phyloP scores from a whole-genome alignment of 2,329 filamentous ascomycete genomes.

The Colletotrichum eremochloae region DNA sequence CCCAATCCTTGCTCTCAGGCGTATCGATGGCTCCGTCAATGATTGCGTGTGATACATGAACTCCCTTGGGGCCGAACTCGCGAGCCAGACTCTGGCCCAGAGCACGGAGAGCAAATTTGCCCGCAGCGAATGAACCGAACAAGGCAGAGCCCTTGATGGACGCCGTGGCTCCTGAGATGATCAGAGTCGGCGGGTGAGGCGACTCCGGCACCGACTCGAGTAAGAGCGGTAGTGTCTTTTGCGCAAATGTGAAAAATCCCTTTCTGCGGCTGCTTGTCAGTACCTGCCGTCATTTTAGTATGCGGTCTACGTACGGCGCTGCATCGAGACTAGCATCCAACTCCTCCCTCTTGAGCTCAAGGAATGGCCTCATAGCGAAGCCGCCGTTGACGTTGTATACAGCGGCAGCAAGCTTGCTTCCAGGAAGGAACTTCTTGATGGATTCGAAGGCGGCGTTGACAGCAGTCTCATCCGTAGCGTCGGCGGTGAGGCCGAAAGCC shows the following conservation, averaged over 20 bases:
- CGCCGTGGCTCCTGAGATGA: constrained; percentile 90
- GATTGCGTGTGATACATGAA: constrained; percentile 86
- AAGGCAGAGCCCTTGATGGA: constrained; percentile 78
- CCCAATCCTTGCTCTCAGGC: constrained; percentile 71
- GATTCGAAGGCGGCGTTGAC: constrained; percentile 67
- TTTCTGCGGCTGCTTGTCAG: constrained; percentile 54
- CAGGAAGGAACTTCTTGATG: constrained; percentile 71
- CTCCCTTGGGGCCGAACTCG: constrained; percentile 86
- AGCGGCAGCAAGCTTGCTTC: constrained; percentile 71
- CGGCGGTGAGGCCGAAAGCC: constrained; percentile 78
- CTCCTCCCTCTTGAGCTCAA: constrained; percentile 66
- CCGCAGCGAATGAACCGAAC: constrained; percentile 72
- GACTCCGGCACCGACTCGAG: constrained; percentile 69
- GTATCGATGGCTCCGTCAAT: constrained; percentile 91
- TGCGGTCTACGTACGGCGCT: constrained; percentile 61
- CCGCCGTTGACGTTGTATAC: constrained; percentile 76
- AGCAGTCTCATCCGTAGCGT: constrained; percentile 64
- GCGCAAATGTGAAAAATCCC: constrained; percentile 83
- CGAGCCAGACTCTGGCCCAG: constrained; percentile 81
- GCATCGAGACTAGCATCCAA: constrained; percentile 60
- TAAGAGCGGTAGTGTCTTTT: constrained; percentile 78
- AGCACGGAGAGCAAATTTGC: constrained; percentile 84
- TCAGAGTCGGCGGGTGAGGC: constrained; percentile 79
- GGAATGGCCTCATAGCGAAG: constrained; percentile 67
- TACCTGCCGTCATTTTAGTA: too few relatives aligned